Evolutionary conservation across 202 grass and related monocot genomes (phyloP), one percentile per base, ranked within the genome.

Genomic region (Zizania palustris): DNA sequence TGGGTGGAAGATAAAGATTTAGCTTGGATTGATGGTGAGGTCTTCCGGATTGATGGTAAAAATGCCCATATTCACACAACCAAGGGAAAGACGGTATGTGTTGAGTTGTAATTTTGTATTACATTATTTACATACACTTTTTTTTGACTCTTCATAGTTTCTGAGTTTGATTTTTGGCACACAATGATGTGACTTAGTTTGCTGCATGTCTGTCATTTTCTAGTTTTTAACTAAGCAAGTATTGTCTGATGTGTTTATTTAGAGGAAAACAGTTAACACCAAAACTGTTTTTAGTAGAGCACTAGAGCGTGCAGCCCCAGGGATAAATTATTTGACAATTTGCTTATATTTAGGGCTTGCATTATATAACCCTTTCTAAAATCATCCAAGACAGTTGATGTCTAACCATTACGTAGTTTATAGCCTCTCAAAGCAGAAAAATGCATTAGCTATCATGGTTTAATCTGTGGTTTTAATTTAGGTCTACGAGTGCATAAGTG

Each of bases 11-110:
- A 98, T 84, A 89, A 91, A 38, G 75, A 88, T 70, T 76, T 90
- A 63, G 54, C 90, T 78, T 98, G 96, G 96, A 80, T 98, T 72
- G 91, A 98, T 90, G 96, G 96, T 45, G 96, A 98, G 74, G 89
- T 98, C 56, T 90, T 88, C 80, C 51, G 76, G 39, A 92, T 98
- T 58, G 82, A 89, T 69, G 87, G 85, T 72, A 70, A 89, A 45
- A 83, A 92, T 68, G 87, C 85, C 43, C 88, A 89, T 77, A 75
- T 92, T 19, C 85, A 72, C 74, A 84, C 88, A 70, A 90, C 91
- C 54, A 90, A 83, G 78, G 91, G 96, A 75, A 95, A 95, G 39
- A 90, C 67, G 70, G 96, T 98, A 92, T 51, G 87, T 72, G 37
- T 73, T 63, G 20, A 0, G 15, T 34, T 73, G 15, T 28, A 22